Conservation (phyloP, 805 yeast genomes). For the Ogataea sp. region DNA sequence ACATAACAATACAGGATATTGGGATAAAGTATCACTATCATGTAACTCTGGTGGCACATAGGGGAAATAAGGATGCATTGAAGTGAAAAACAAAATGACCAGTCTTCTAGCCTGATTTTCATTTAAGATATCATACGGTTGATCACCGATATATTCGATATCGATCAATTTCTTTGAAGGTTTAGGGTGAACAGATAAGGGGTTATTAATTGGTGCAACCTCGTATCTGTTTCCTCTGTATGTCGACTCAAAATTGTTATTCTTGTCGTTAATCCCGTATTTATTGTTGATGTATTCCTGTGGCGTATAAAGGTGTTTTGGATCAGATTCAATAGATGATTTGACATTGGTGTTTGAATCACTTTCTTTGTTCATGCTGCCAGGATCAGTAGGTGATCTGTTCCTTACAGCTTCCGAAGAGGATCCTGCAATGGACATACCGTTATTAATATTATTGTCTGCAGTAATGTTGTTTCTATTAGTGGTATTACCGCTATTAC, state of each 20-base stretch:
- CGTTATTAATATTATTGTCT: neutral
- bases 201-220: constrained; percentile 37
- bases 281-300: neutral
- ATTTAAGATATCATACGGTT: constrained; percentile 33
- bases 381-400: no score
- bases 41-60: constrained; percentile 72
- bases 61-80: constrained; percentile 89
- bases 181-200: constrained; percentile 34
- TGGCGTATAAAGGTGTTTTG: no score
- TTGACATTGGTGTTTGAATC: no score
- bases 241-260: constrained; percentile 1
- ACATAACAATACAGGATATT: constrained; percentile 74
- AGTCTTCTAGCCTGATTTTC: constrained; percentile 53
- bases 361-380: no score
- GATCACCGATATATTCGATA: constrained; percentile 59
- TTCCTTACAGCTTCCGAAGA: no score
- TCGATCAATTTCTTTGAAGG: constrained; percentile 42
- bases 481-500: neutral
- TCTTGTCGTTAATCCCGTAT: constrained; percentile 4
- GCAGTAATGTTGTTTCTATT: neutral
- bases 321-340: no score
- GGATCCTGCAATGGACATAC: neutral
- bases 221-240: constrained; percentile 19
- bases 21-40: constrained; percentile 55
- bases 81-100: constrained; percentile 55